These are phyloP conservation scores for Areca catechu DNA, from an alignment of 176 grass and related monocot genomes.

Conservation along the genomic window DNA sequence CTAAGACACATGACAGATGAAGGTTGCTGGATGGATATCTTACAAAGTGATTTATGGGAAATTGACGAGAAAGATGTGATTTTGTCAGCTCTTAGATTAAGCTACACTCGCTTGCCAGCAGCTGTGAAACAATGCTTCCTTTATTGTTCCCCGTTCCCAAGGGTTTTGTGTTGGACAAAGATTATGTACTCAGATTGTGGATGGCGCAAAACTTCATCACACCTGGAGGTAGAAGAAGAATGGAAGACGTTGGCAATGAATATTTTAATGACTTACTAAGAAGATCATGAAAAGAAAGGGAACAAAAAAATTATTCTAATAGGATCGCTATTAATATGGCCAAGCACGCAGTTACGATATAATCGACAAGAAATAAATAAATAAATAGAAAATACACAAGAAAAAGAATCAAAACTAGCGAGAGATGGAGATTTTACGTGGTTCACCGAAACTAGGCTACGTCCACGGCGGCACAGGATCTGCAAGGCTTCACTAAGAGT, in stretches of 20 bases:
- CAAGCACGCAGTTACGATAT: too few species aligned
- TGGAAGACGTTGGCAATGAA: slow-evolving; percentile 12
- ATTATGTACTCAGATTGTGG: slow-evolving; percentile 33
- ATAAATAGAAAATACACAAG: too few species aligned
- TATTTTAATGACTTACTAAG: slow-evolving; percentile 28
- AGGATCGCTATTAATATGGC: too few species aligned
- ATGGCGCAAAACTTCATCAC: slow-evolving; percentile 36
- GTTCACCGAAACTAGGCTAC: too few species aligned
- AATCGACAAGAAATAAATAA: too few species aligned
- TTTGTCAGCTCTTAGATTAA: slow-evolving; percentile 34
- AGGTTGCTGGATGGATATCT: slow-evolving; percentile 25
- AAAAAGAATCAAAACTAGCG: too few species aligned
- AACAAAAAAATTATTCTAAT: too few species aligned
- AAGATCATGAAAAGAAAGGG: slow-evolving; percentile 13
- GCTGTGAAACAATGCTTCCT: slow-evolving; percentile 36
- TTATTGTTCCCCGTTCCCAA: slow-evolving; percentile 25
- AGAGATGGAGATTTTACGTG: too few species aligned
- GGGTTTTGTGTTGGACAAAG: slow-evolving; percentile 21
- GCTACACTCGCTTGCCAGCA: slow-evolving; percentile 25
- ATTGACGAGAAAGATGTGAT: slow-evolving; percentile 10
- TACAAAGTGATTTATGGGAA: slow-evolving; percentile 43
- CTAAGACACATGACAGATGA: slow-evolving; percentile 13
- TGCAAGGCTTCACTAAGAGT: too few species aligned
- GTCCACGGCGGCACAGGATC: too few species aligned
- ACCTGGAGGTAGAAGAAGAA: neutral